phyloP scores from a whole-genome alignment of 2,329 filamentous ascomycete genomes.

The Aspergillus pseudoviridinutans region DNA sequence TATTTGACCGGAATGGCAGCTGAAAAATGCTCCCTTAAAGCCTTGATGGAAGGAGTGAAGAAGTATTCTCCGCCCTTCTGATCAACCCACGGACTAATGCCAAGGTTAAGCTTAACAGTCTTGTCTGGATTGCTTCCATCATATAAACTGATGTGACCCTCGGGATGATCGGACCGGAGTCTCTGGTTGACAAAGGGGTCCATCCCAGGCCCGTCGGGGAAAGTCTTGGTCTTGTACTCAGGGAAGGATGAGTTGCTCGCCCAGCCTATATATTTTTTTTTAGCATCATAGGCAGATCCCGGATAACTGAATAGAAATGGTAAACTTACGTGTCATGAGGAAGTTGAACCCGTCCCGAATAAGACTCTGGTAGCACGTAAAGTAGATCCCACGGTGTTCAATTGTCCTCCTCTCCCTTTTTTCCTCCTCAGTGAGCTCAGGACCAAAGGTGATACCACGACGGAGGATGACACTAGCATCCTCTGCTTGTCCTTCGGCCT shows the following conservation, averaged over 20 bases:
- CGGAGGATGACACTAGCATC: slow-evolving; percentile 37
- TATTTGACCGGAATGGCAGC: not conserved
- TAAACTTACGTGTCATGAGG: slow-evolving; percentile 20
- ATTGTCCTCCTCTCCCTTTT: slow-evolving; percentile 21
- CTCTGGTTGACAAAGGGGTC: slow-evolving; percentile 19
- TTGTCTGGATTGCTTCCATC: slow-evolving; percentile 11
- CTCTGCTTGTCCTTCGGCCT: not conserved
- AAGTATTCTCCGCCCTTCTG: slow-evolving; percentile 46
- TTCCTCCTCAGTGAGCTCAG: slow-evolving; percentile 36
- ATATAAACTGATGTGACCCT: slow-evolving; percentile 12
- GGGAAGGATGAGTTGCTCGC: slow-evolving; percentile 19
- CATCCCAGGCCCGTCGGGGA: slow-evolving; percentile 12
- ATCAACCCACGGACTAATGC: slow-evolving; percentile 35
- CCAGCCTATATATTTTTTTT: slow-evolving; percentile 13
- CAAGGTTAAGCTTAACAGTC: slow-evolving; percentile 18
- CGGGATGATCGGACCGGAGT: slow-evolving; percentile 8
- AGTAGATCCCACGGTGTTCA: slow-evolving; percentile 44
- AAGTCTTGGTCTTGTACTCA: slow-evolving; percentile 7
- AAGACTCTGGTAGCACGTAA: slow-evolving; percentile 45
- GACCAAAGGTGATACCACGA: slow-evolving; percentile 44
- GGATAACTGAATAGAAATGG: not conserved
- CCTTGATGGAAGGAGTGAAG: slow-evolving; percentile 42
- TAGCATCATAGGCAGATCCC: not conserved
- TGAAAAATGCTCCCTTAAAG: slow-evolving; percentile 2
- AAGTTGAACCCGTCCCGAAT: slow-evolving; percentile 39